Evolutionary conservation across 2,329 filamentous ascomycete species (phyloP), one percentile per base, ranked within the genome.

Genomic region (Tolypocladium capitatum): DNA sequence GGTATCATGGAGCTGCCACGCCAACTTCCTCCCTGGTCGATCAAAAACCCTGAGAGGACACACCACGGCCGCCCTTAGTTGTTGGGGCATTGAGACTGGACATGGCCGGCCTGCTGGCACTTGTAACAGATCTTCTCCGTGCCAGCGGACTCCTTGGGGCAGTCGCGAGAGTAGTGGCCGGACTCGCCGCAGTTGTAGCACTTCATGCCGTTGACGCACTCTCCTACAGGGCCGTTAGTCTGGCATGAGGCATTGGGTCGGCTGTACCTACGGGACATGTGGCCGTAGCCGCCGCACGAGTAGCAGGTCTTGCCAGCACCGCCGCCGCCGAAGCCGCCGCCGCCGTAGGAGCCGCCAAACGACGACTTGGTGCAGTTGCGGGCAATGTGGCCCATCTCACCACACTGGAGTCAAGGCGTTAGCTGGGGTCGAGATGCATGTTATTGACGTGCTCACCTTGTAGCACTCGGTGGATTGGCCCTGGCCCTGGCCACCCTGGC

Each of bases 121-220:
- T 94, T 94, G 81, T 98, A 98, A 84, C 92, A 98, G 66, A 95
- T 89, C 68, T 94, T 91, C 79, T 97, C 91, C 63, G 83, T 80
- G 57, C 80, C 78, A 58, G 82, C 80, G 51, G 86, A 86, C 72
- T 95, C 91, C 66, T 91, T 90, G 60, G 90, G 85, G 79, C 92
- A 98, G 70, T 98, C 92, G 56, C 91, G 86, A 56, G 86, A 94
- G 68, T 96, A 81, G 71, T 97, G 91, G 53, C 92, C 91, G 59
- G 91, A 85, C 75, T 96, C 89, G 63, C 80, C 80, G 59, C 92
- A 97, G 81, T 96, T 96, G 83, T 97, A 98, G 84, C 92, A 98
- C 78, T 97, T 97, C 77, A 94, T 91, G 62, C 92, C 92, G 69
- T 97, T 94, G 60, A 91, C 94, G 73, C 92, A 98, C 72, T 97